A percentile compares a stretch with the other conserved stretches of the same genome.
Conservation (phyloP, 1,284 basidiomycete species). For the Tylopilus sp. region DNA sequence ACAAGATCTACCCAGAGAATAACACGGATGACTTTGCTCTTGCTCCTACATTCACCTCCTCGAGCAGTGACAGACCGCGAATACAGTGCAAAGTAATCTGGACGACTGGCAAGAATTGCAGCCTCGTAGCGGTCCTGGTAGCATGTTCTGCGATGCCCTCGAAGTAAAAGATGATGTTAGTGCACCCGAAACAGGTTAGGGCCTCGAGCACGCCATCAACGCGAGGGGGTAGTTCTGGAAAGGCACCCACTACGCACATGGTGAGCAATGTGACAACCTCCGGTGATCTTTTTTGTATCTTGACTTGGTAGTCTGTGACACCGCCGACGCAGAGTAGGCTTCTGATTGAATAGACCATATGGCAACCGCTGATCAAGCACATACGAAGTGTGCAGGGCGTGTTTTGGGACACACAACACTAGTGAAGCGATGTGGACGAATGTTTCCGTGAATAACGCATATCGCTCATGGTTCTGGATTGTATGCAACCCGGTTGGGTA, state of each 20-base stretch:
- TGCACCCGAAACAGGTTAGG: constrained; percentile 57
- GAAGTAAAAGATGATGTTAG: constrained; percentile 61
- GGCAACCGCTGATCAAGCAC: neutral
- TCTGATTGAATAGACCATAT: neutral
- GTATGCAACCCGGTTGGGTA: constrained; percentile 66
- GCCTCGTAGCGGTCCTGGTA: constrained; percentile 35
- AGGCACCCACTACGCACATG: constrained; percentile 33
- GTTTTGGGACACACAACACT: constrained; percentile 45
- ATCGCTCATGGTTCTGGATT: constrained; percentile 48
- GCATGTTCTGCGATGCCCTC: constrained; percentile 63
- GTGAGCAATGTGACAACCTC: constrained; percentile 26
- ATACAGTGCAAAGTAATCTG: constrained; percentile 50
- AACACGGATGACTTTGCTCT: constrained; percentile 61
- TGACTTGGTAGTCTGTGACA: constrained; percentile 36
- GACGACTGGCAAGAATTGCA: constrained; percentile 47
- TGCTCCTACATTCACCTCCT: constrained; percentile 35
- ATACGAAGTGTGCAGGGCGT: constrained; percentile 31
- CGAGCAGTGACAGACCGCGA: neutral
- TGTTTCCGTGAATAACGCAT: constrained; percentile 38
- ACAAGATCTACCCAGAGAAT: constrained; percentile 44
- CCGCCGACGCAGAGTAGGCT: constrained; percentile 37
- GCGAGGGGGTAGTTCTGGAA: constrained; percentile 60
- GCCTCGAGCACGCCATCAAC: constrained; percentile 55
- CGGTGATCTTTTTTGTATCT: neutral
- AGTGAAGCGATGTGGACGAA: constrained; percentile 39